Evolutionary conservation across 257 asterid species (phyloP).

Genomic region (Mentha longifolia): DNA sequence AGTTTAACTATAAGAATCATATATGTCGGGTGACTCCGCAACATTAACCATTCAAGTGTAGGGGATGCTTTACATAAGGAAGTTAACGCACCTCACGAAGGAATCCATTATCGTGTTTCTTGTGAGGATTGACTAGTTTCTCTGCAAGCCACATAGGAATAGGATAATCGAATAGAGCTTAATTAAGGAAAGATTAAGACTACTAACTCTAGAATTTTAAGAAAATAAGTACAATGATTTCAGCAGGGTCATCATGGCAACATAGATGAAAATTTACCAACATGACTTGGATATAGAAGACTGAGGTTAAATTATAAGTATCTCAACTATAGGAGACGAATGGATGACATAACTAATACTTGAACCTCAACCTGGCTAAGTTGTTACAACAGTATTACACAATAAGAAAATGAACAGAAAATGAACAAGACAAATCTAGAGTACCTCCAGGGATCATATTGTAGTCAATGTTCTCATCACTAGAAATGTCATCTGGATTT

Average conservation of each 20-base stretch:
- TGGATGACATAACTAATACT: background rate
- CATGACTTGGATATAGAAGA: constrained; percentile 10
- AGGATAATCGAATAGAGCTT: constrained; percentile 25
- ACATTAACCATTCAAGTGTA: constrained; percentile 23
- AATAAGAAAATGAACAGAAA: background rate
- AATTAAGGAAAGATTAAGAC: constrained; percentile 10
- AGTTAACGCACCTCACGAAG: constrained; percentile 66
- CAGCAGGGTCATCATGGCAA: constrained; percentile 1
- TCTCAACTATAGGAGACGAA: constrained; percentile 22
- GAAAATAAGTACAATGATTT: background rate
- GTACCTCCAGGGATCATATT: constrained; percentile 85
- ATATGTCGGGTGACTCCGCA: background rate
- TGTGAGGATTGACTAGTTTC: constrained; percentile 56
- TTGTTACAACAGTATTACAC: background rate
- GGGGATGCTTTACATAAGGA: constrained; percentile 25
- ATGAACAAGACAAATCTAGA: constrained; percentile 15
- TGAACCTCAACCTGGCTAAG: constrained; percentile 15
- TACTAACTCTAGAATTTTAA: background rate
- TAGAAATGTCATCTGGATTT: constrained; percentile 76
- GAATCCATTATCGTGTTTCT: constrained; percentile 65
- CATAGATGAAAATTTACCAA: constrained; percentile 14
- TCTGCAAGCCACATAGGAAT: constrained; percentile 52
- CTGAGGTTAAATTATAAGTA: constrained; percentile 12
- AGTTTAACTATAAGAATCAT: background rate
- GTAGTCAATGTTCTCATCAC: constrained; percentile 80